Conservation (phyloP, 2,329 filamentous ascomycete genomes). For the Talaromyces sp. region DNA sequence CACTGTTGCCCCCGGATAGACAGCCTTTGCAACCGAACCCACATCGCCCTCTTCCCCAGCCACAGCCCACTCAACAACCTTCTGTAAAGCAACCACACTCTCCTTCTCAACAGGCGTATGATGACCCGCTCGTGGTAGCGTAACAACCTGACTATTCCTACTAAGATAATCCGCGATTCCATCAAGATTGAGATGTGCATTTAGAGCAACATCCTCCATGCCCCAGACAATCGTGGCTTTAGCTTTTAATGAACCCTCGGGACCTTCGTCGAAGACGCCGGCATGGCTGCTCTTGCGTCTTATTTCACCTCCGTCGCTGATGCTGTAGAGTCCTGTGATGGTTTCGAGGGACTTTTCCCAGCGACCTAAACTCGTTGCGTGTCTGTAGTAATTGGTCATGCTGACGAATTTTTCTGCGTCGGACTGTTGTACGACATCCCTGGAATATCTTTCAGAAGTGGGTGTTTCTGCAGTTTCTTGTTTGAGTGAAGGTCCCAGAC, state of each 20-base stretch:
- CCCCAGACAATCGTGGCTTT: slow-evolving; percentile 56
- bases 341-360: slow-evolving; percentile 55
- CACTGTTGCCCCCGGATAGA: slow-evolving; percentile 34
- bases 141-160: slow-evolving; percentile 49
- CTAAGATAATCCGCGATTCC: slow-evolving; percentile 53
- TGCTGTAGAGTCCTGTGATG: slow-evolving; percentile 46
- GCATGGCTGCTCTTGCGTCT: slow-evolving; percentile 37
- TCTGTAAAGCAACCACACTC: slow-evolving; percentile 43
- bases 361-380: slow-evolving; percentile 42
- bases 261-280: slow-evolving; percentile 45
- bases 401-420: slow-evolving; percentile 49
- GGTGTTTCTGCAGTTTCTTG: slow-evolving; percentile 41
- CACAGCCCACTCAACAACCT: slow-evolving; percentile 39
- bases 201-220: slow-evolving; percentile 51
- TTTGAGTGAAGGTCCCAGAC: slow-evolving; percentile 48
- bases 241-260: slow-evolving; percentile 49
- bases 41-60: slow-evolving; percentile 38
- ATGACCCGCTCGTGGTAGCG: slow-evolving; percentile 52
- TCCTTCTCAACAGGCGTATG: slow-evolving; percentile 52
- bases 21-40: slow-evolving; percentile 27
- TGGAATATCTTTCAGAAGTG: slow-evolving; percentile 37
- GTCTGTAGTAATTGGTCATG: slow-evolving; percentile 54
- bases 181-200: slow-evolving; percentile 49
- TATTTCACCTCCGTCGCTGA: slow-evolving; percentile 33
- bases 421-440: slow-evolving; percentile 39